A percentile compares a stretch with the other conserved stretches of the same genome.
These are phyloP conservation scores for Fistulinella prunicolor DNA, from an alignment of 768 basidiomycete genomes.

Conservation along the genomic window DNA sequence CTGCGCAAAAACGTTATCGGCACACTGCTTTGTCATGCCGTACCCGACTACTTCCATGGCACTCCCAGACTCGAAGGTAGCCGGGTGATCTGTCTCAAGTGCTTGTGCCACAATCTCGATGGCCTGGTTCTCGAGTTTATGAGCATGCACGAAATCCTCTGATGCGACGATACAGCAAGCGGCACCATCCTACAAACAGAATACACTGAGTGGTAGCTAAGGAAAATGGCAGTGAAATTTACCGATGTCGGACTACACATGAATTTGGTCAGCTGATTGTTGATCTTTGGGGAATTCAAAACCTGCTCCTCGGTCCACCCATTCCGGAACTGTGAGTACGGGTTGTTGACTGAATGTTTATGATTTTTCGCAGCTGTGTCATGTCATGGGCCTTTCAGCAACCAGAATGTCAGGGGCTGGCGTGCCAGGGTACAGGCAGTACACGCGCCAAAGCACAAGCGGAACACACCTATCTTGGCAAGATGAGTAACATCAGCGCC, in stretches of 20 bases:
- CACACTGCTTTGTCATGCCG: constrained; percentile 65
- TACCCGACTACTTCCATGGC: constrained; percentile 85
- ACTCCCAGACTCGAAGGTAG: constrained; percentile 62
- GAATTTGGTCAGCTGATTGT: constrained; percentile 70
- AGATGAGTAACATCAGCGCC: constrained; percentile 66
- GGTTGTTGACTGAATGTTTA: constrained; percentile 76
- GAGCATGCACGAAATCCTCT: constrained; percentile 70
- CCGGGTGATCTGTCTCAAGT: constrained; percentile 62
- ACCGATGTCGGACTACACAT: constrained; percentile 89
- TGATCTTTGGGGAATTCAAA: constrained; percentile 63
- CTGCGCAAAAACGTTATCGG: constrained; percentile 65
- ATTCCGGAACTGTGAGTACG: constrained; percentile 81
- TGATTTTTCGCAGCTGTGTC: constrained; percentile 80
- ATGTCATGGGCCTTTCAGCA: constrained; percentile 4
- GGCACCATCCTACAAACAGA: constrained; percentile 56
- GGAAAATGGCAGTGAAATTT: constrained; percentile 10
- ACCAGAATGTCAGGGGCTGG: not conserved
- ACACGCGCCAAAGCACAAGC: not conserved
- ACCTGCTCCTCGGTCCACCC: constrained; percentile 76
- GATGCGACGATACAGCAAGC: constrained; percentile 77
- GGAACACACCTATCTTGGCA: constrained; percentile 66
- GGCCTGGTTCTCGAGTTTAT: constrained; percentile 79
- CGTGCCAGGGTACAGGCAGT: too few relatives aligned
- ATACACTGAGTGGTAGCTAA: not conserved
- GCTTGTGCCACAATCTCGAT: constrained; percentile 74